Base-by-base conservation (phyloP, 2,329 filamentous ascomycete species). In the Fusarium sp. region DNA sequence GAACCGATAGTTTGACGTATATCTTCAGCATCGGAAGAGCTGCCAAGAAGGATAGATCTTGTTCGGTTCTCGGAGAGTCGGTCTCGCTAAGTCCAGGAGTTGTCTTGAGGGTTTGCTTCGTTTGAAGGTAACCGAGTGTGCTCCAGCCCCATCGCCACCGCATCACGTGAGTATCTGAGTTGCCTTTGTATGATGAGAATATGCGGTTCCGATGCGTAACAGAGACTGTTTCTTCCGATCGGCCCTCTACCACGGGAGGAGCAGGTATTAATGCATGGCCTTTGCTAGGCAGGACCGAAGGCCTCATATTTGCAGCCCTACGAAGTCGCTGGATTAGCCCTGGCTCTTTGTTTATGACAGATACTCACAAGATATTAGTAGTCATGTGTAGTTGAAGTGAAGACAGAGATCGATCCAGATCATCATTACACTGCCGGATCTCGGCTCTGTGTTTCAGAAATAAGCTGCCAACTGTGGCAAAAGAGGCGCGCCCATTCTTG, bases 361-460 rank as follows among this genome's bases (percentile, higher is more conserved):
- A 56, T 33, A 58, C 35, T 35, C 31, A 63, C 60, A 65, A 5
- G 10, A 50, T 47, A 0, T 45, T 66, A n/a, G 61, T n/a, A 0
- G 38, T 45, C 9, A 65, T 56, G 11, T 56, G 31, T 0, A 52
- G 6, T 3, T 64, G 45, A 3, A 70, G 60, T 0, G 27, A 22
- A 7, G 40, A n/a, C 1, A 63, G 45, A 0, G 65, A 67, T 5
- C 40, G 31, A 5, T 74, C 66, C 4, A 75, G 20, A 2, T 20
- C 45, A 5, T 20, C 50, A 7, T 35, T 57, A 5, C 20, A 54
- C 22, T 35, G n/a, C 11, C 22, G 18, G 4, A 73, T 63, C 11
- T 27, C 20, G 1, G 36, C 5, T 63, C 58, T 73, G 38, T 62
- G 10, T 4, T 54, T 45, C 2, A 75, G 10, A 20, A 72, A 74